Evolutionary conservation across 176 grass and related monocot species (phyloP).

Genomic region (Chloris gayana): DNA sequence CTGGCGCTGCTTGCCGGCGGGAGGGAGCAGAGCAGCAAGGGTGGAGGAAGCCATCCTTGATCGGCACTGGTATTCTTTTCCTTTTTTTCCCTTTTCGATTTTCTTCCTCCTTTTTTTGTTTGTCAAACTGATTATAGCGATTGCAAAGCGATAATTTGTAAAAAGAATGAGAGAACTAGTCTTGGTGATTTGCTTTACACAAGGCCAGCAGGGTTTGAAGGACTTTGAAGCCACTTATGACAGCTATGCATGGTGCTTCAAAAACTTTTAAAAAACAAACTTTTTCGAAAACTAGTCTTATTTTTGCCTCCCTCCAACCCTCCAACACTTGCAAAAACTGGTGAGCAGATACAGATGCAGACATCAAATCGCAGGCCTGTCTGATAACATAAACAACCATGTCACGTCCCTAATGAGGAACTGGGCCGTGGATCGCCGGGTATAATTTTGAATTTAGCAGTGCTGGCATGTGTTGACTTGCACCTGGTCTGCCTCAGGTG

Average conservation of each 20-base stretch:
- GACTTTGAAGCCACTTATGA: conserved; percentile 54
- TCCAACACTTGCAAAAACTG: background rate
- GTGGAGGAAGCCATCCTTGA: conserved; percentile 48
- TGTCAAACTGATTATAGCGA: conserved; percentile 6
- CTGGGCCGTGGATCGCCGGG: background rate
- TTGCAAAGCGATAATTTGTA: conserved; percentile 24
- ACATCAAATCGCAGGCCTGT: conserved; percentile 19
- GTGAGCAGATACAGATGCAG: background rate
- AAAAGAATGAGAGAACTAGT: background rate
- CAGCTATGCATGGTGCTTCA: background rate
- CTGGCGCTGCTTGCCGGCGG: conserved; percentile 49
- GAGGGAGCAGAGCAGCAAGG: conserved; percentile 16
- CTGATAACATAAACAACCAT: conserved; percentile 15
- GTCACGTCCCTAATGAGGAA: background rate
- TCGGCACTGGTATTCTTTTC: conserved; percentile 10
- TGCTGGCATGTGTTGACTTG: conserved; percentile 43
- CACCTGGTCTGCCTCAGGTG: conserved; percentile 11
- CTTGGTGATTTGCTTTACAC: conserved; percentile 22
- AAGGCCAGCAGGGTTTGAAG: conserved; percentile 15
- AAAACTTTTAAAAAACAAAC: background rate
- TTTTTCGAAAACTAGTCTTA: background rate
- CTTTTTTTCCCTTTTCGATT: background rate
- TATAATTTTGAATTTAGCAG: conserved; percentile 25
- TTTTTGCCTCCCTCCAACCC: background rate
- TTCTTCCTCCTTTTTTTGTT: background rate